These are phyloP conservation scores for Aspergillus sp. DNA, from an alignment of 2,329 filamentous ascomycete species.

Conservation along the genomic window DNA sequence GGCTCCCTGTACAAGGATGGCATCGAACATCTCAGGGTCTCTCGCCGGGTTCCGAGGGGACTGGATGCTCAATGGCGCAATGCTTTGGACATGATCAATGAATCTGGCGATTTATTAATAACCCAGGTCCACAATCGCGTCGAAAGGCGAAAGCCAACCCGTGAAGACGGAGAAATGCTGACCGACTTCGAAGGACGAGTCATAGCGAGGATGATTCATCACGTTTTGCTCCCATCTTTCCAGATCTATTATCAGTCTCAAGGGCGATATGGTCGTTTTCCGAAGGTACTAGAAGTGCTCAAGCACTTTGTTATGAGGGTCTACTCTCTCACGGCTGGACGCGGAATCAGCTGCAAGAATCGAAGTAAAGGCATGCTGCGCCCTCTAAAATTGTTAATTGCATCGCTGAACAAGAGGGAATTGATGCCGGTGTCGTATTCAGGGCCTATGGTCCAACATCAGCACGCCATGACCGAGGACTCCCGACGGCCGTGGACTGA, in stretches of 20 bases:
- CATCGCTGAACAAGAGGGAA: no score
- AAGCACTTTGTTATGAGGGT: no score
- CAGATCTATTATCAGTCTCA: not conserved
- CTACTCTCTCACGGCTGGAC: no score
- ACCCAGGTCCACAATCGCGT: not conserved
- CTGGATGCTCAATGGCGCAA: not conserved
- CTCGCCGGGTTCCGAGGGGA: not conserved
- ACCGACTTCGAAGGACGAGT: not conserved
- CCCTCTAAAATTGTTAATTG: no score
- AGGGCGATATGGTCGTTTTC: not conserved
- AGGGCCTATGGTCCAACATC: no score
- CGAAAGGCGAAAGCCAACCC: not conserved
- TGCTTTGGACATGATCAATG: not conserved
- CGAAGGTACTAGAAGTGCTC: no score
- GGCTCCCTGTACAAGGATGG: conserved; percentile 5
- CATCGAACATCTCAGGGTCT: not conserved
- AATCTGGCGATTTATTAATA: not conserved
- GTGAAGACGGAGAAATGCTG: not conserved
- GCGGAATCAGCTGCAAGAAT: no score
- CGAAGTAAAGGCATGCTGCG: no score
- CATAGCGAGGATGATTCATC: not conserved
- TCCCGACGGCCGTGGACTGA: no score
- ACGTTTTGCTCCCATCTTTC: not conserved
- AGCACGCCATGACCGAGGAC: no score
- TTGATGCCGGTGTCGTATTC: no score